A percentile compares a stretch with the other conserved stretches of the same genome.
Evolutionary conservation across 2,329 filamentous ascomycete species (phyloP).

Genomic region (Fusarium pseudocircinatum): DNA sequence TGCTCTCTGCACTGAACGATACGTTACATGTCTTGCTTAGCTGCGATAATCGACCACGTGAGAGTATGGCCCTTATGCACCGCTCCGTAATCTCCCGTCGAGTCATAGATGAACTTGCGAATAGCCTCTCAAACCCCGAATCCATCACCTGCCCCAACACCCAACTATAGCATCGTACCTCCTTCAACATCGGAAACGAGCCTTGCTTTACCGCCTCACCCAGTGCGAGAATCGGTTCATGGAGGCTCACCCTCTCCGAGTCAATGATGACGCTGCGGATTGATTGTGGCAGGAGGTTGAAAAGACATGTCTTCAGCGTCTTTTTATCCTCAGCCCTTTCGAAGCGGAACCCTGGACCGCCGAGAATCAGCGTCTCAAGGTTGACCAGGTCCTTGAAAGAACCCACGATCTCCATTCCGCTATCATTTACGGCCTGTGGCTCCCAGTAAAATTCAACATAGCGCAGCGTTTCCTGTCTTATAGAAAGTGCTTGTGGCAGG

Average conservation of each 20-base stretch:
- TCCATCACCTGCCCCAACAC: too few species aligned
- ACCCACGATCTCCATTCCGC: background rate
- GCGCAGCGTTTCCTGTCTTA: background rate
- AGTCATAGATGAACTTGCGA: background rate
- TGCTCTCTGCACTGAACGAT: background rate
- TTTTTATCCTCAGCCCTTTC: fast-evolving
- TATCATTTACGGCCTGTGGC: fast-evolving
- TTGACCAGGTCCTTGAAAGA: background rate
- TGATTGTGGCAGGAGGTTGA: background rate
- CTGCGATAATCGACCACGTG: background rate
- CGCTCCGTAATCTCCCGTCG: fast-evolving
- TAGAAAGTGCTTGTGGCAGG: background rate
- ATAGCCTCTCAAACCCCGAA: fast-evolving
- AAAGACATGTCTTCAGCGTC: background rate
- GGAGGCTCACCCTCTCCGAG: background rate
- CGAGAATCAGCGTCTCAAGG: background rate
- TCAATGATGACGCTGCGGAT: background rate
- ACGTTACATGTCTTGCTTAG: background rate
- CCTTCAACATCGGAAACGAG: background rate
- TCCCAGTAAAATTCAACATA: background rate
- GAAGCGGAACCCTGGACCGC: background rate
- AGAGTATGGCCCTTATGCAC: fast-evolving
- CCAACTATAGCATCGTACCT: background rate
- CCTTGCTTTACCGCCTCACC: background rate
- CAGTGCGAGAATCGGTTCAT: background rate